Conservation (phyloP, 305 asterid species). For the Withania somnifera region DNA sequence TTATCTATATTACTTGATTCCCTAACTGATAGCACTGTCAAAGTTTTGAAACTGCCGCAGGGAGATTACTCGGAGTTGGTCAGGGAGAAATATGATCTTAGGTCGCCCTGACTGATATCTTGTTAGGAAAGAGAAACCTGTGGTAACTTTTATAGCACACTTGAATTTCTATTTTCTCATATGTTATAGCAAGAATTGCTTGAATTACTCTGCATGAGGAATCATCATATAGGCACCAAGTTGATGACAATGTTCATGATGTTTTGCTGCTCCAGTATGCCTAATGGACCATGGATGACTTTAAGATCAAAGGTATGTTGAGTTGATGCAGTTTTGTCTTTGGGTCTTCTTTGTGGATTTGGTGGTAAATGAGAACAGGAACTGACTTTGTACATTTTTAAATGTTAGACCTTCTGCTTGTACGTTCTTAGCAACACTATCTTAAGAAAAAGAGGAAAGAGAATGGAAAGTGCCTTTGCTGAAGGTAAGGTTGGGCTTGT, state of each 20-base stretch:
- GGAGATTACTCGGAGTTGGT: slow-evolving; percentile 78
- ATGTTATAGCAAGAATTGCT: neutral
- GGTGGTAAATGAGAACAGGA: neutral
- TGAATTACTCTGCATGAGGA: slow-evolving; percentile 54
- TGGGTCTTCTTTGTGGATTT: neutral
- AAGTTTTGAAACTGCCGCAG: slow-evolving; percentile 51
- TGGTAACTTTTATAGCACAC: neutral
- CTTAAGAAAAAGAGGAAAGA: slow-evolving; percentile 38
- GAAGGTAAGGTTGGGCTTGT: slow-evolving; percentile 29
- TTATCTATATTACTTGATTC: neutral
- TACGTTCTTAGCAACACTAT: slow-evolving; percentile 63
- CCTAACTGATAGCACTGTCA: neutral
- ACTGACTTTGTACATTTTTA: neutral
- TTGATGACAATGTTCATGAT: slow-evolving; percentile 73
- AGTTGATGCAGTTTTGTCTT: neutral
- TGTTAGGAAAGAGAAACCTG: neutral
- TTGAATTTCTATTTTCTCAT: neutral
- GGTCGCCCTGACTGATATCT: neutral
- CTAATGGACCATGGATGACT: slow-evolving; percentile 85
- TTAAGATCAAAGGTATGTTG: slow-evolving; percentile 65
- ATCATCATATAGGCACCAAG: slow-evolving; percentile 62
- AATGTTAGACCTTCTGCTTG: neutral
- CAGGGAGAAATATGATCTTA: slow-evolving; percentile 33
- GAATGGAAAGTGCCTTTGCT: slow-evolving; percentile 87
- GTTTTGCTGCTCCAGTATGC: slow-evolving; percentile 86